These are phyloP conservation scores for Verticillium longisporum DNA, from an alignment of 2,329 filamentous ascomycete species.

Conservation along the genomic window DNA sequence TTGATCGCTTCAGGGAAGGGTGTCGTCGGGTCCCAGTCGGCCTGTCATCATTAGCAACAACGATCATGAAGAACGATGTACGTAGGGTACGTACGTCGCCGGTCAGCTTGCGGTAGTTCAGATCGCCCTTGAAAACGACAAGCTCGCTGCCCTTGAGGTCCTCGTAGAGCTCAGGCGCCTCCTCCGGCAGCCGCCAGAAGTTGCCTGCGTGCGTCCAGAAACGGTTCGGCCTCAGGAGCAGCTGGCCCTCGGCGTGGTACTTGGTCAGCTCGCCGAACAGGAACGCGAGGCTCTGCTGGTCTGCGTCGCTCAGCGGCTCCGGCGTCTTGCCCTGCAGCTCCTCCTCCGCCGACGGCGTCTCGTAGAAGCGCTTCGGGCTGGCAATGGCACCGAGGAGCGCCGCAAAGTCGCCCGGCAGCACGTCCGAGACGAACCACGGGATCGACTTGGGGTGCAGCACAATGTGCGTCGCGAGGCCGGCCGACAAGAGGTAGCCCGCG, in stretches of 20 bases:
- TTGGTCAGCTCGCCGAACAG: constrained; percentile 76
- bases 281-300: constrained; percentile 62
- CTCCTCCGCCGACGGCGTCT: constrained; percentile 64
- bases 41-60: constrained; percentile 33
- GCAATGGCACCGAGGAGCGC: constrained; percentile 77
- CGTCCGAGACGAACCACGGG: constrained; percentile 97
- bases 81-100: constrained; percentile 61
- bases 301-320: constrained; percentile 57
- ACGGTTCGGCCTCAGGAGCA: constrained; percentile 73
- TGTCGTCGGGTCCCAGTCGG: constrained; percentile 78
- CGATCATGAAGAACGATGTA: neutral
- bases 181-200: constrained; percentile 77
- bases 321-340: constrained; percentile 49
- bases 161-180: constrained; percentile 60
- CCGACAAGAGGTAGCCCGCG: constrained; percentile 79
- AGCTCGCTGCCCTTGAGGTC: constrained; percentile 80
- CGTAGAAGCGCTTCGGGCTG: constrained; percentile 72
- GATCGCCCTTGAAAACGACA: constrained; percentile 92
- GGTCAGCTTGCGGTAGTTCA: constrained; percentile 93
- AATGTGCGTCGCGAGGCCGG: constrained; percentile 77
- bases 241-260: constrained; percentile 75
- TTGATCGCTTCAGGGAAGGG: constrained; percentile 81
- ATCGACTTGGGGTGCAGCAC: constrained; percentile 91
- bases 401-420: constrained; percentile 77
- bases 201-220: constrained; percentile 90